A percentile compares a stretch with the other conserved stretches of the same genome.
Conservation (phyloP, 2,329 filamentous ascomycete genomes). For the Albifimbria verrucaria region DNA sequence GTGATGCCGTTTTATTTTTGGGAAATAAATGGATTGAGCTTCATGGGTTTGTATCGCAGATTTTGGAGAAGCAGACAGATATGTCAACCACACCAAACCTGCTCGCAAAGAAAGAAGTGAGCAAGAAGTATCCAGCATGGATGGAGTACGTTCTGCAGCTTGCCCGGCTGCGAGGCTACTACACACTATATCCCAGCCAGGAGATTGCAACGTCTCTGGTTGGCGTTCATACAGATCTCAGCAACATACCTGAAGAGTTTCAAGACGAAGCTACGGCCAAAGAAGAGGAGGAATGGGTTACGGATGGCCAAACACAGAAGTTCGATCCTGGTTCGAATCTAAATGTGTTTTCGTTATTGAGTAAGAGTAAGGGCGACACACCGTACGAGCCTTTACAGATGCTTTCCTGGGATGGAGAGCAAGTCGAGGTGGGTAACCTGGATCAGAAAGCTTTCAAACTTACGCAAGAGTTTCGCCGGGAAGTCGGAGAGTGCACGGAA, state of each 20-base stretch:
- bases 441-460: constrained; percentile 48
- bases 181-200: constrained; percentile 72
- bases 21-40: constrained; percentile 85
- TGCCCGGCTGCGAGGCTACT: constrained; percentile 72
- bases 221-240: constrained; percentile 76
- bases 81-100: constrained; percentile 34
- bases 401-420: constrained; percentile 61
- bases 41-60: constrained; percentile 71
- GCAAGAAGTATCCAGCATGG: constrained; percentile 70
- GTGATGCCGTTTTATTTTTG: constrained; percentile 77
- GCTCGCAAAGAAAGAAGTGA: constrained; percentile 55
- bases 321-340: constrained; percentile 41
- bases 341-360: constrained; percentile 47
- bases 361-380: constrained; percentile 37
- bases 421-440: constrained; percentile 36
- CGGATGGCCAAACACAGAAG: constrained; percentile 25
- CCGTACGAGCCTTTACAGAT: constrained; percentile 49
- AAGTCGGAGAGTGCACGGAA: constrained; percentile 64
- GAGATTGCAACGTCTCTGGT: constrained; percentile 53
- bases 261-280: constrained; percentile 21
- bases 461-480: constrained; percentile 53
- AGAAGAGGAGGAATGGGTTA: constrained; percentile 20
- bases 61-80: constrained; percentile 45
- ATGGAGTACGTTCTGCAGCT: constrained; percentile 75
- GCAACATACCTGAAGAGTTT: constrained; percentile 69